Base-by-base conservation (phyloP, 164 flowering plant genomes). In the Chloranthus sessilifolius region DNA sequence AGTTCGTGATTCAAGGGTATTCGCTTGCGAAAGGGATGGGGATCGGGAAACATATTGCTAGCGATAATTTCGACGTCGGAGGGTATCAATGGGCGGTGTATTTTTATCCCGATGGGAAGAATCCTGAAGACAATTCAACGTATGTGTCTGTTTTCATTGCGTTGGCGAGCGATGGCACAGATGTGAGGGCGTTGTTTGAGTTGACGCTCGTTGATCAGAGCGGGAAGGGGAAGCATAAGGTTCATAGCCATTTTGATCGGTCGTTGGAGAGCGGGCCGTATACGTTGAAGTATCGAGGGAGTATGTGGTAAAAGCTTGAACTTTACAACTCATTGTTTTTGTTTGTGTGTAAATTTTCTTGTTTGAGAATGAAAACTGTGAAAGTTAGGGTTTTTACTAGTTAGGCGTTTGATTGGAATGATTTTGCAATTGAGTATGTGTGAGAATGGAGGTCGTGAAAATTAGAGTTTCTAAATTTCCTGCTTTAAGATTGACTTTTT, bases 11-110 rank as follows among this genome's bases (percentile, higher is more conserved):
- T 38, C 74, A 83, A 56, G 97, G 95, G 0, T 89, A 83, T 56
- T 81, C 95, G 10, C 57, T 86, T 46, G 94, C 95, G 11, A 89
- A 89, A 40, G 97, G 97, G 29, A 77, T 86, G 81, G 95, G 97
- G 14, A 49, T 84, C 1, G 97, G 97, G 2, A 86, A 79, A 53
- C 86, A 83, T 74, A 80, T 89, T 24, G 90, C 95, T 29, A 82
- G 88, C 66, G 95, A 89, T 24, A 75, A 61, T 49, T 89, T 89
- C 64, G 76, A 70, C 8, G 86, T 89, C 2, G 97, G 90, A 16
- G 95, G 94, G 1, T 82, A 73, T 41, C 73, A 79, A 26, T 89
- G 97, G 97, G 94, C 95, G 42, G 68, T 86, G 8, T 69, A 65
- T 43, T 69, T 69, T 38, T 69, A 69, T 22, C 74, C 74, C 1